Evolutionary conservation across 257 asterid genomes (phyloP), one percentile per base, ranked within the genome.

Genomic region (Primulina eburnea): DNA sequence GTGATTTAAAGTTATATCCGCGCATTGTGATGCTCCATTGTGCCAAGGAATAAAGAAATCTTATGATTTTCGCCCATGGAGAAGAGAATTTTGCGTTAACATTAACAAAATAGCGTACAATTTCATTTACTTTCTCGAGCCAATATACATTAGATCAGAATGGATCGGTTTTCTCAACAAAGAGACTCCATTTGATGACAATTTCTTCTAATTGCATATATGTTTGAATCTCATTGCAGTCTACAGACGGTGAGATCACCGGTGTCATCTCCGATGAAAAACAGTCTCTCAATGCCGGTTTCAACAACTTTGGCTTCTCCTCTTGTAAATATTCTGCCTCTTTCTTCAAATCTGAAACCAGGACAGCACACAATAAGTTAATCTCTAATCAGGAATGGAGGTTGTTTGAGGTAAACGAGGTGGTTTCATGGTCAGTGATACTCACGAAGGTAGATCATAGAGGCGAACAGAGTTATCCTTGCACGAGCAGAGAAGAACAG

Each of bases 401-500:
- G 26, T 24, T 24, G 26, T 24, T 24, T 24, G 26, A 24, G 26
- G 26, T 24, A 24, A 29, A 43, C 9, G 30, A 76, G 29, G 17
- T n/a, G 33, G 30, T 5, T 16, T 35, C 9, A 63, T 21, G 16
- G 7, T 62, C 17, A 62, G 40, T 24, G 26, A 17, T 50, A 79
- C 87, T 83, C 65, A 85, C 86, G 85, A 71, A 18, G 92, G 95
- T 57, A 88, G 33, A 60, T 88, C 86, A 14, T 71, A 79, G 64
- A 83, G 74, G 55, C 85, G 81, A 24, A 82, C 78, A 1, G 80
- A 73, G 62, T 78, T 75, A 63, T 82, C 89, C 10, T 47, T 76
- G 17, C 67, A 77, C 0, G 85, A 84, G 65, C 89, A 82, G 6
- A 86, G 75, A 43, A 88, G 76, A 20, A 84, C 74, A 1, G 88